Evolutionary conservation across 306 rosid species (phyloP).

Genomic region (Cucurbita ficifolia): DNA sequence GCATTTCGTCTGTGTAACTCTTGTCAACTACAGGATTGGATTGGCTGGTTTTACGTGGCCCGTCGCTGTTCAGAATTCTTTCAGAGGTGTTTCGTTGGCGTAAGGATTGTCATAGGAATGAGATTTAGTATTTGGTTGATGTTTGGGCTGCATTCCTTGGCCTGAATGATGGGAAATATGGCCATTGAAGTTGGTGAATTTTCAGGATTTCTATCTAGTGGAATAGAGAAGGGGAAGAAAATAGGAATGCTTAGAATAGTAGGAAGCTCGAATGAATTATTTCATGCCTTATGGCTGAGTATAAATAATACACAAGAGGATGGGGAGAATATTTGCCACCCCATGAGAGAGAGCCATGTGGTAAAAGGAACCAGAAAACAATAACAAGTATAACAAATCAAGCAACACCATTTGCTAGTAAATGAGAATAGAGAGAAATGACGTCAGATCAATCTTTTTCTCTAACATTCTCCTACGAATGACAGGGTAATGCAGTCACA

Average conservation of each 20-base stretch:
- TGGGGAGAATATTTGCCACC: neutral
- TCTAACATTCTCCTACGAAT: too few species aligned
- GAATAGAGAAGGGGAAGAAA: neutral
- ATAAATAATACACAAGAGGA: neutral
- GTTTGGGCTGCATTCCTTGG: neutral
- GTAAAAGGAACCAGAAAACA: neutral
- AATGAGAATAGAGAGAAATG: too few species aligned
- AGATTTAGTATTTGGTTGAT: neutral
- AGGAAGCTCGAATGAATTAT: neutral
- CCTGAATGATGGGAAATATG: neutral
- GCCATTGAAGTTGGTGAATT: neutral
- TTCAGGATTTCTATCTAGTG: neutral
- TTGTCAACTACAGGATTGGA: too few species aligned
- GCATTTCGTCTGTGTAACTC: too few species aligned
- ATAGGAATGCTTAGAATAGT: neutral
- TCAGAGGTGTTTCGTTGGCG: neutral
- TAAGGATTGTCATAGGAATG: too few species aligned
- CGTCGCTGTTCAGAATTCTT: neutral
- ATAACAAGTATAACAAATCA: too few species aligned
- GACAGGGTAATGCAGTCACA: too few species aligned
- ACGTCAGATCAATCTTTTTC: too few species aligned
- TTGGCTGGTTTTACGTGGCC: too few species aligned
- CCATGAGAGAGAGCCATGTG: neutral
- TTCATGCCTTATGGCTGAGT: neutral
- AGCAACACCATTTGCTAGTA: neutral